Base-by-base conservation (phyloP, 129 eudicot species). In the Pulicaria dysenterica region DNA sequence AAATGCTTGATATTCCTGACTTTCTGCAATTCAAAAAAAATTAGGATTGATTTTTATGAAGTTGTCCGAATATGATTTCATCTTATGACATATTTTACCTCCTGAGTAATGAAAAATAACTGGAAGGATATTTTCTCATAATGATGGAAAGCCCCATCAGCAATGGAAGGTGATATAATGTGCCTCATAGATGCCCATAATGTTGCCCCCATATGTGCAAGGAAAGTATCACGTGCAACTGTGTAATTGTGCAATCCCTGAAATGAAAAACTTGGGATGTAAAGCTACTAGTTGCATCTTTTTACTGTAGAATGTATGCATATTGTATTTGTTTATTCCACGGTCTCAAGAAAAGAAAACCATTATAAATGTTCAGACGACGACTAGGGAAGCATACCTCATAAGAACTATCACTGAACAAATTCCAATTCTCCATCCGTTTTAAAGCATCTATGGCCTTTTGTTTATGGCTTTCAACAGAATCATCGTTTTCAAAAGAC, bases 141-240 rank as follows among this genome's bases (percentile, higher is more conserved):
- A 67, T 80, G 86, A 78, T 93, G 98, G 62, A 86, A 93, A 54
- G 95, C 95, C 62, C 98, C 98, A 69, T 93, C 98, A 73, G 98
- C 95, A 76, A 88, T 78, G 40, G 96, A 93, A 69, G 98, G 98
- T 73, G 98, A 88, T 78, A 93, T 88, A 50, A 93, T 79, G 85
- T 90, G 96, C 73, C 95, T 88, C 96, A 93, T 71, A 55, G 98
- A 93, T 15, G 95, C 98, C 98, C 98, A 89, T 59, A 93, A 77
- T 0, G 95, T 85, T 77, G 96, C 95, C 45, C 98, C 98, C 74
- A 93, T 82, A 73, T 93, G 98, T 75, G 98, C 86, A 57, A 93
- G 96, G 77, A 93, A 93, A 37, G 92, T 83, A 74, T 93, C 98
- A 58, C 98, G 96, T 72, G 98, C 98, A 67, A 93, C 98, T 12